Evolutionary conservation across 192 early-diverging fungal species (phyloP), one percentile per base, ranked within the genome.

Genomic region (Linnemannia zychae): DNA sequence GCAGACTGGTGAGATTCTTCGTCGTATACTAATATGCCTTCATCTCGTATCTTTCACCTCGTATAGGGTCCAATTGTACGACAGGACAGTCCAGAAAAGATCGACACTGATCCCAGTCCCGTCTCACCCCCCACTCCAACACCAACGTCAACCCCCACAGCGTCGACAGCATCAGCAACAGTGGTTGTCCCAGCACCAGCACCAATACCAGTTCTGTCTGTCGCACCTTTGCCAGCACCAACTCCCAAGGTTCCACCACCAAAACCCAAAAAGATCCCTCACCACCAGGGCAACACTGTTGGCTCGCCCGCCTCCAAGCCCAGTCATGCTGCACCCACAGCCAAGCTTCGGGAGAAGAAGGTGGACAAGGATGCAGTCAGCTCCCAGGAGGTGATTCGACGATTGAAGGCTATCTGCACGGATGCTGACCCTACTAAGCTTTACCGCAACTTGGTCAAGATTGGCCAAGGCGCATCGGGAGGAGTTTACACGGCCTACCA

Each of bases 391-490:
- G 93, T 99, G 7, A 91, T 99, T 63, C 94, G 95, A 37, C 91
- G 95, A 20, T 84, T 98, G 52, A 88, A 94, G 80, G 93, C 92
- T 16, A 95, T 98, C 71, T 98, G 97, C 89, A 97, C 93, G 46
- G 94, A 95, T 34, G 93, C 91, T 33, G 96, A 99, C 89, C 98
- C 98, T 40, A 96, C 93, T 71, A 90, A 91, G 72, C 79, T 96
- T 71, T 98, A 97, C 86, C 90, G 91, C 76, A 96, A 96, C 82
- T 89, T 97, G 71, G 92, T 95, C 72, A 96, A 97, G 90, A 96
- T 98, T 89, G 97, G 97, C 16, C 96, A 98, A 87, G 97, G 83
- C 28, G 97, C 98, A 18, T 99, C 97, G 44, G 98, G 97, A 36
- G 95, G 96, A 50, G 98, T 99, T 33, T 98, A 92, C 75, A 97